Percentiles rank a stretch among this genome's conserved stretches.
Conservation (phyloP, 257 asterid genomes). For the Orobanche coerulescens region DNA sequence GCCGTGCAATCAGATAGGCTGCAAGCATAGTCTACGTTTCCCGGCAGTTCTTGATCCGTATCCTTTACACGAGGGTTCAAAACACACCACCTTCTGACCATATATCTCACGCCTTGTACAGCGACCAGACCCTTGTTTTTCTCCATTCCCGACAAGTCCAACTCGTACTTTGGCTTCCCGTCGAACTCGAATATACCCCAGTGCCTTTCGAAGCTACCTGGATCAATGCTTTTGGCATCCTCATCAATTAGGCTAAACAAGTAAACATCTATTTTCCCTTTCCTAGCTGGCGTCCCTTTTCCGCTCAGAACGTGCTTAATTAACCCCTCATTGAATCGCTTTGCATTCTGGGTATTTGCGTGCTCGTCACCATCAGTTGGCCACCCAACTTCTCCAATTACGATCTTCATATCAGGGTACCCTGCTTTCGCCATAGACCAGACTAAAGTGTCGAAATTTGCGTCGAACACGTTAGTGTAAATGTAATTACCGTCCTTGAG, state of each 20-base stretch:
- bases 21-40: constrained; percentile 71
- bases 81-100: constrained; percentile 72
- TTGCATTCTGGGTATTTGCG: constrained; percentile 49
- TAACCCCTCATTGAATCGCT: constrained; percentile 72
- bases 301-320: constrained; percentile 56
- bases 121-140: constrained; percentile 41
- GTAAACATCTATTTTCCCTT: constrained; percentile 52
- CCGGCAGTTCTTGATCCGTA: constrained; percentile 34
- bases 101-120: constrained; percentile 59
- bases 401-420: constrained; percentile 65
- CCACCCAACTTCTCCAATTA: constrained; percentile 93
- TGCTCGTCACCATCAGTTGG: constrained; percentile 80
- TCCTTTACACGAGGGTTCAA: constrained; percentile 46
- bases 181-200: constrained; percentile 89
- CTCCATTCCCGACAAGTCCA: constrained; percentile 45
- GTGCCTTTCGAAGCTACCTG: constrained; percentile 86
- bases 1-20: constrained; percentile 84
- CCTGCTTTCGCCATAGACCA: constrained; percentile 67
- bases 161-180: constrained; percentile 74
- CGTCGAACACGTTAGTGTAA: constrained; percentile 90
- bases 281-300: constrained; percentile 68
- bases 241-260: constrained; percentile 86
- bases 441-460: constrained; percentile 74
- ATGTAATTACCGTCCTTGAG: constrained; percentile 42
- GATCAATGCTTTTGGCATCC: constrained; percentile 72